phyloP scores from a whole-genome alignment of 2,329 filamentous ascomycete genomes.

The Ceratocystis harringtonii region DNA sequence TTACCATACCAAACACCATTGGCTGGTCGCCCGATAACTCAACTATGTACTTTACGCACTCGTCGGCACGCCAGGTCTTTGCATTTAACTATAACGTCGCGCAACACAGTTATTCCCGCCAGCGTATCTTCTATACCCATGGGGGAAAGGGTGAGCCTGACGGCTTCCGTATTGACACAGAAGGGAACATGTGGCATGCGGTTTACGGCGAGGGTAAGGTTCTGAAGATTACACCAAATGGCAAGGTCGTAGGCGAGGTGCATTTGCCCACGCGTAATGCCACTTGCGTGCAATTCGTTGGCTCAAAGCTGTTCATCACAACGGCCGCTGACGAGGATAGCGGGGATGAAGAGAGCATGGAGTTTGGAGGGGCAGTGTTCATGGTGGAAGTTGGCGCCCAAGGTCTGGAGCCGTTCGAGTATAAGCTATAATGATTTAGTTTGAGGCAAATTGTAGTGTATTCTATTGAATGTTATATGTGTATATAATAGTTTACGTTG shows the following conservation, averaged over 20 bases:
- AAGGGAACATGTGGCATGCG: conserved; percentile 80
- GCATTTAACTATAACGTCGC: conserved; percentile 56
- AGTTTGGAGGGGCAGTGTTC: conserved; percentile 56
- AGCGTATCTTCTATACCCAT: conserved; percentile 59
- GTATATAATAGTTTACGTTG: conserved; percentile 6
- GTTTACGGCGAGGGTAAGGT: conserved; percentile 68
- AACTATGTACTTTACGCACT: conserved; percentile 74
- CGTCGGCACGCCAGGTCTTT: conserved; percentile 52
- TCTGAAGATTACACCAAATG: conserved; percentile 54
- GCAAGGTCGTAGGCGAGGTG: conserved; percentile 59
- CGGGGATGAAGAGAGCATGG: conserved; percentile 44
- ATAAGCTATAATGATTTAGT: conserved; percentile 32
- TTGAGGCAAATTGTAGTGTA: background rate
- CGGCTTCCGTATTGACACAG: conserved; percentile 67
- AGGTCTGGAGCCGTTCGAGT: conserved; percentile 49
- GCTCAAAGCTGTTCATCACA: conserved; percentile 62
- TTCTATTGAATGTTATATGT: conserved; percentile 7
- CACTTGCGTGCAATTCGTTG: conserved; percentile 69
- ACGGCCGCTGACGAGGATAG: conserved; percentile 53
- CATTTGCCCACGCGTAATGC: conserved; percentile 61
- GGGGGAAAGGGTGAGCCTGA: conserved; percentile 54
- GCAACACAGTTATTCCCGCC: conserved; percentile 52
- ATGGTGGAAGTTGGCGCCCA: conserved; percentile 59
- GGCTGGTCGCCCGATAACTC: conserved; percentile 61
- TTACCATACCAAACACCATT: conserved; percentile 74